phyloP scores from a whole-genome alignment of 768 basidiomycete genomes.

The Boletellus ananiceps region DNA sequence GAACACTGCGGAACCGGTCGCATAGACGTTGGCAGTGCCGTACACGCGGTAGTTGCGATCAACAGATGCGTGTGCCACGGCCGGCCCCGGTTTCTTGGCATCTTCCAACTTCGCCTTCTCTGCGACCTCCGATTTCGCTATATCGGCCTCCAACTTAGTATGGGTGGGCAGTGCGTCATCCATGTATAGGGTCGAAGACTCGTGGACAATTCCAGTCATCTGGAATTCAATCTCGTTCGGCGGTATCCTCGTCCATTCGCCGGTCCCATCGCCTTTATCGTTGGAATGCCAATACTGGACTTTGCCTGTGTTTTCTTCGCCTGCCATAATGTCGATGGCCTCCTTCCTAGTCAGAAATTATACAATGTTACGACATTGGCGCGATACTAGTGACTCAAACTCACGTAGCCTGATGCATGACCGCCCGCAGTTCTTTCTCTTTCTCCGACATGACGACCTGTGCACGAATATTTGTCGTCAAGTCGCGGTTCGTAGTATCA shows the following conservation, averaged over 20 bases:
- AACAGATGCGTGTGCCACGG: no score
- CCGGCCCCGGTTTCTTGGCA: no score
- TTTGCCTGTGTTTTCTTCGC: background rate
- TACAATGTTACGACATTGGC: background rate
- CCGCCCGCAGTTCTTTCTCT: slow-evolving; percentile 1
- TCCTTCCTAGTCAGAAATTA: background rate
- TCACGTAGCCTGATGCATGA: slow-evolving; percentile 8
- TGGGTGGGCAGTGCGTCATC: background rate
- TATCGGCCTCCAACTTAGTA: no score
- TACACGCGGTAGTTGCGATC: slow-evolving; percentile 3
- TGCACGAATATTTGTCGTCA: slow-evolving; percentile 9
- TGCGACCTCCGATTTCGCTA: background rate
- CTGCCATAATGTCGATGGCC: background rate
- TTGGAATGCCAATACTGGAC: slow-evolving; percentile 6
- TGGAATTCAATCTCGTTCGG: background rate
- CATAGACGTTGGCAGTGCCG: slow-evolving; percentile 17
- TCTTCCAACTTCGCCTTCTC: background rate
- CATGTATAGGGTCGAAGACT: slow-evolving; percentile 5
- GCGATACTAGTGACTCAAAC: background rate
- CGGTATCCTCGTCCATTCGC: background rate
- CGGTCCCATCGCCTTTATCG: background rate
- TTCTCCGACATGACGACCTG: slow-evolving; percentile 7
- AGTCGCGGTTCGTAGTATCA: background rate
- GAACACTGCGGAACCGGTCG: slow-evolving; percentile 15
- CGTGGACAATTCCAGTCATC: slow-evolving; percentile 1